phyloP scores from a whole-genome alignment of 306 rosid genomes.

The Cucurbita argyrosperma region DNA sequence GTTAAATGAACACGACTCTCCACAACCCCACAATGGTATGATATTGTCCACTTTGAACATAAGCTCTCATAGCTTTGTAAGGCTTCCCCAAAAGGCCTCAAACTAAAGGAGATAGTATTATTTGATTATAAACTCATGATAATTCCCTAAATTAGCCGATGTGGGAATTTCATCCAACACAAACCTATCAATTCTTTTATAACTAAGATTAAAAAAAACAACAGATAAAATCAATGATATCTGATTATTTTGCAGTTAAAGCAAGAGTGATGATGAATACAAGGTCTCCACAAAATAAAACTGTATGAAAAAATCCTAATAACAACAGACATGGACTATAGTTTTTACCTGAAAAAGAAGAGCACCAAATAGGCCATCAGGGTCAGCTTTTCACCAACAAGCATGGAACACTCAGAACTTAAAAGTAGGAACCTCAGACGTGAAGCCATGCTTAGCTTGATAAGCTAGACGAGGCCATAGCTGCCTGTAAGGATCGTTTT shows the following conservation, averaged over 20 bases:
- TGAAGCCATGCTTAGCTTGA: conserved; percentile 40
- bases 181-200: not conserved
- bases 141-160: too few relatives aligned
- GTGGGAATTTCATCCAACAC: not conserved
- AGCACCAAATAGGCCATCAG: not conserved
- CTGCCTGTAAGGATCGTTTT: conserved; percentile 60
- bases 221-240: not conserved
- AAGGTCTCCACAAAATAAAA: not conserved
- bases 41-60: too few relatives aligned
- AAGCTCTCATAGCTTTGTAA: too few relatives aligned
- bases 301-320: not conserved
- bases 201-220: too few relatives aligned
- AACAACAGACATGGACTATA: not conserved
- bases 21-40: too few relatives aligned
- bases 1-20: too few relatives aligned
- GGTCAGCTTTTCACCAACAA: not conserved
- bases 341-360: not conserved
- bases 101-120: too few relatives aligned
- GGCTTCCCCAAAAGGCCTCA: too few relatives aligned
- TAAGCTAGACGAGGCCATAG: conserved; percentile 40
- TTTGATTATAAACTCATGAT: too few relatives aligned
- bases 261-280: not conserved
- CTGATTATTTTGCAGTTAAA: not conserved
- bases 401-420: conserved; percentile 28
- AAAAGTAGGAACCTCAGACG: conserved; percentile 63